These are phyloP conservation scores for Chalciporus sphaerocephalus DNA, from an alignment of 768 basidiomycete genomes.

Conservation along the genomic window DNA sequence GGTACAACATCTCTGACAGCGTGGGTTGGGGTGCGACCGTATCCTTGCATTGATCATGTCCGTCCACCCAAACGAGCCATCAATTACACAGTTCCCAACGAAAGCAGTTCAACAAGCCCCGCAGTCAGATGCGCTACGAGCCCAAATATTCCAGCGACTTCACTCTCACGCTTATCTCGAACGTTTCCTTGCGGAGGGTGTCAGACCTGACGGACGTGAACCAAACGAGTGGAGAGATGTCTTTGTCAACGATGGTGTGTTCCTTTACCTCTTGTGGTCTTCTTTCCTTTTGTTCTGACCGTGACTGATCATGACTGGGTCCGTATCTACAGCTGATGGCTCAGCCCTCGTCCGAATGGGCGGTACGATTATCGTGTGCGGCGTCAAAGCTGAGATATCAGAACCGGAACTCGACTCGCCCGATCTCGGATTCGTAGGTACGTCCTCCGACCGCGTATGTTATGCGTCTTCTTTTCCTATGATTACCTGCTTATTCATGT, in stretches of 20 bases:
- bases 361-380: conserved; percentile 92
- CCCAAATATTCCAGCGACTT: conserved; percentile 73
- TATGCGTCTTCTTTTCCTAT: neutral
- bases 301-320: conserved; percentile 47
- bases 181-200: conserved; percentile 71
- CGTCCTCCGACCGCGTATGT: conserved; percentile 16
- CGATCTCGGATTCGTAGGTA: conserved; percentile 79
- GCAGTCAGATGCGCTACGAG: conserved; percentile 26
- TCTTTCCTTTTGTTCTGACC: neutral
- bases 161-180: conserved; percentile 88
- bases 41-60: neutral
- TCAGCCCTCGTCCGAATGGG: conserved; percentile 90
- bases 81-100: neutral
- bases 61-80: neutral
- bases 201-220: conserved; percentile 82
- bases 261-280: no score
- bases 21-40: no score
- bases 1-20: no score
- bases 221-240: conserved; percentile 68
- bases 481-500: neutral
- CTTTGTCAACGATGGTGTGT: conserved; percentile 74
- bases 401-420: conserved; percentile 81
- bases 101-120: neutral
- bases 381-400: conserved; percentile 92
- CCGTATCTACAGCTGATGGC: conserved; percentile 90